Percentiles rank a stretch among this genome's conserved stretches.
These are phyloP conservation scores for Pseudocercospora pini-densiflorae DNA, from an alignment of 2,329 filamentous ascomycete species.

Conservation along the genomic window DNA sequence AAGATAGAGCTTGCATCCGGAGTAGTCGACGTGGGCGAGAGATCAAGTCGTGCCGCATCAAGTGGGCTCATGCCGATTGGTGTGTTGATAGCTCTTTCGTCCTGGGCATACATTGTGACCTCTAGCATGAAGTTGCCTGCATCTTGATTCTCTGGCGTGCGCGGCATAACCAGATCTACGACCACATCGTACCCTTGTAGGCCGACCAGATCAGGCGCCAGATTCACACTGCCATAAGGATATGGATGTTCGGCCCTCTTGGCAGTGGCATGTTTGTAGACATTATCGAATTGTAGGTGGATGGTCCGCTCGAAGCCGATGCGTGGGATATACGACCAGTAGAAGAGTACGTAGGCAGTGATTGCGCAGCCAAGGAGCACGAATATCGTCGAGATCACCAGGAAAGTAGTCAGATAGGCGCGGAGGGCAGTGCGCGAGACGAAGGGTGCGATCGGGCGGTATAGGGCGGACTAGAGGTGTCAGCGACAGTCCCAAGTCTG, in stretches of 20 bases:
- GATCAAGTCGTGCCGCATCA: conserved; percentile 22
- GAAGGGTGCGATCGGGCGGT: conserved; percentile 59
- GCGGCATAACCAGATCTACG: conserved; percentile 75
- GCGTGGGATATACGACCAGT: conserved; percentile 69
- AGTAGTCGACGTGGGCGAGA: conserved; percentile 22
- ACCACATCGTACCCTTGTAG: conserved; percentile 85
- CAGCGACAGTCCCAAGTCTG: neutral
- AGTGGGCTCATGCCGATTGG: conserved; percentile 20
- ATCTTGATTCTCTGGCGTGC: conserved; percentile 73
- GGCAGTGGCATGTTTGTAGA: conserved; percentile 24
- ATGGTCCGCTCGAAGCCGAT: conserved; percentile 65
- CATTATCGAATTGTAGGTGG: conserved; percentile 68
- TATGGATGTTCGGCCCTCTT: conserved; percentile 27
- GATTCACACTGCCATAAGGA: conserved; percentile 58
- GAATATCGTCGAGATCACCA: conserved; percentile 58
- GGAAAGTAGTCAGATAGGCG: conserved; percentile 65
- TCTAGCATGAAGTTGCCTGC: conserved; percentile 96
- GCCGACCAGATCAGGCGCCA: conserved; percentile 62
- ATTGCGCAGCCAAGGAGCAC: conserved; percentile 63
- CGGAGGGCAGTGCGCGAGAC: conserved; percentile 66
- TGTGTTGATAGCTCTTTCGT: conserved; percentile 5
- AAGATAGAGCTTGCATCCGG: conserved; percentile 36
- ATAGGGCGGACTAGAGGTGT: conserved; percentile 41
- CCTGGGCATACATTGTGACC: conserved; percentile 64
- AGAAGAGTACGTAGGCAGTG: conserved; percentile 69